A percentile compares a stretch with the other conserved stretches of the same genome.
These are phyloP conservation scores for Cudoniella acicularis DNA, from an alignment of 495 filamentous ascomycete genomes.

Conservation along the genomic window DNA sequence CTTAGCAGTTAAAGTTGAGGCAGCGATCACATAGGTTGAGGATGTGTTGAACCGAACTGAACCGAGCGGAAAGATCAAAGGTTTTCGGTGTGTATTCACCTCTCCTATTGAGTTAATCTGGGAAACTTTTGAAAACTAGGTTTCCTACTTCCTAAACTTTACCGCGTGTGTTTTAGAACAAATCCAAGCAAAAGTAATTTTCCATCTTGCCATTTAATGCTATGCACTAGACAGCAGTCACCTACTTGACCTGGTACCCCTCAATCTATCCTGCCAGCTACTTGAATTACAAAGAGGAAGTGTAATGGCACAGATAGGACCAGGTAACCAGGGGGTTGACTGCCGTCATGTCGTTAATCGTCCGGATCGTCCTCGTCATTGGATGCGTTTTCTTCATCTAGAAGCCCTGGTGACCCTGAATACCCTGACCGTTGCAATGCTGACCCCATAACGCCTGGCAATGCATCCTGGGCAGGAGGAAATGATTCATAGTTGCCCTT, in stretches of 20 bases:
- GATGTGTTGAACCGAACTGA: no score
- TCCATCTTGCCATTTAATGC: not conserved
- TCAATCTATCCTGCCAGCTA: conserved; percentile 36
- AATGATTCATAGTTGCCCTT: conserved; percentile 23
- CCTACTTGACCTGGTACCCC: conserved; percentile 42
- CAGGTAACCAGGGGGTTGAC: conserved; percentile 51
- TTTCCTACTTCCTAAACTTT: not conserved
- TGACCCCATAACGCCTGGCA: conserved; percentile 23
- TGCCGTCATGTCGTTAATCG: conserved; percentile 40
- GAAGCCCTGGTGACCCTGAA: conserved; percentile 13
- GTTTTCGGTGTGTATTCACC: conserved; percentile 26
- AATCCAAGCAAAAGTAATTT: not conserved
- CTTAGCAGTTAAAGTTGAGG: conserved; percentile 15
- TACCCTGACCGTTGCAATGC: conserved; percentile 18
- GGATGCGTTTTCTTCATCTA: conserved; percentile 23
- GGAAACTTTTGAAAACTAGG: not conserved
- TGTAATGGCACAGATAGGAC: conserved; percentile 36
- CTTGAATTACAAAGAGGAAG: conserved; percentile 10
- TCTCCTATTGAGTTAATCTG: conserved; percentile 16
- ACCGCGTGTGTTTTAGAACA: not conserved
- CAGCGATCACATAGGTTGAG: not conserved
- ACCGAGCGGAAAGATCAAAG: not conserved
- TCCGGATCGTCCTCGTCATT: conserved; percentile 28
- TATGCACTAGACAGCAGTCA: conserved; percentile 33
- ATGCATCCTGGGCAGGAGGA: conserved; percentile 18